Percentiles rank a stretch among this genome's conserved stretches.
Conservation (phyloP, 2,329 filamentous ascomycete species). For the Fusarium chaquense region DNA sequence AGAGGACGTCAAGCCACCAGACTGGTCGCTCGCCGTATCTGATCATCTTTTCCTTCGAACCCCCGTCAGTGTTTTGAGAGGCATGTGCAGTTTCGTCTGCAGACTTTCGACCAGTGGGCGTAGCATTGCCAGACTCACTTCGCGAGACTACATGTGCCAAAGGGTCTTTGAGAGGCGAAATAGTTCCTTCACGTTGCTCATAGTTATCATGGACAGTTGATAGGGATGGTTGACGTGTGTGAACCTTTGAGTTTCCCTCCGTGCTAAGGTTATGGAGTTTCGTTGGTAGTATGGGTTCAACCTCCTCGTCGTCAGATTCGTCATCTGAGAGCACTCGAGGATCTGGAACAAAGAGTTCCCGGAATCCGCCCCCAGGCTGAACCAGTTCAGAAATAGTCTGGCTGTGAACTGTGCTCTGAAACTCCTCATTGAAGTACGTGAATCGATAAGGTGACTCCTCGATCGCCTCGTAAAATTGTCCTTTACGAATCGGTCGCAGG, state of each 20-base stretch:
- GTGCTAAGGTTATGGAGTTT: constrained; percentile 44
- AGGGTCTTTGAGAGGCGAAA: constrained; percentile 50
- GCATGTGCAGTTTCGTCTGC: constrained; percentile 46
- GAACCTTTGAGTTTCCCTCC: constrained; percentile 58
- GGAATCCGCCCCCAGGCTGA: constrained; percentile 85
- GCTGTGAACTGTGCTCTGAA: constrained; percentile 95
- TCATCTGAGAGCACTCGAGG: constrained; percentile 80
- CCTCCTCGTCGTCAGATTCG: constrained; percentile 74
- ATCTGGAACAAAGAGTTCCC: constrained; percentile 90
- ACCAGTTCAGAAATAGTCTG: constrained; percentile 94
- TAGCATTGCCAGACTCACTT: constrained; percentile 59
- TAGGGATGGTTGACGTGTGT: constrained; percentile 62
- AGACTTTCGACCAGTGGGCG: constrained; percentile 60
- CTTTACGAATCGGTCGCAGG: constrained; percentile 80
- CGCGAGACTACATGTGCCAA: constrained; percentile 49
- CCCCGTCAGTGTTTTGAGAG: constrained; percentile 33
- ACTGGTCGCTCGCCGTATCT: constrained; percentile 86
- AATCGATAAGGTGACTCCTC: constrained; percentile 94
- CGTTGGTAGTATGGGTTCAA: constrained; percentile 50
- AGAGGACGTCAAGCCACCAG: constrained; percentile 96
- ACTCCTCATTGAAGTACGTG: constrained; percentile 98
- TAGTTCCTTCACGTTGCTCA: constrained; percentile 40
- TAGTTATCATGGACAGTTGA: constrained; percentile 47
- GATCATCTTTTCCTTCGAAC: constrained; percentile 58
- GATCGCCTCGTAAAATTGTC: constrained; percentile 83